Conservation (phyloP, 306 rosid genomes). For the Betula pendula region DNA sequence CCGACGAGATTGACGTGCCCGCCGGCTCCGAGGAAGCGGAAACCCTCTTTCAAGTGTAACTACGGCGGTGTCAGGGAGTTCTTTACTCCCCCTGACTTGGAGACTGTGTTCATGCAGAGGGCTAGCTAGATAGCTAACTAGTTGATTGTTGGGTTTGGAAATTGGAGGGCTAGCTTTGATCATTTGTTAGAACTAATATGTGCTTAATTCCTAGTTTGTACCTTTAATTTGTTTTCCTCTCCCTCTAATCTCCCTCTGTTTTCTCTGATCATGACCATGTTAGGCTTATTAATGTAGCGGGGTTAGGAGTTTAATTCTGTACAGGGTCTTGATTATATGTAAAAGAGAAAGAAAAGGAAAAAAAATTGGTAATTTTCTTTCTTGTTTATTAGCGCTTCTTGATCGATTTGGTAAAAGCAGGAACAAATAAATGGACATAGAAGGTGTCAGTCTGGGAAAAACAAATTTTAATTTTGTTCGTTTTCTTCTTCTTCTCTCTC, state of each 20-base stretch:
- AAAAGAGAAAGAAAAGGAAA: constrained; percentile 1
- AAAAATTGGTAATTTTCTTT: not conserved
- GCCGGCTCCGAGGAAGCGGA: constrained; percentile 78
- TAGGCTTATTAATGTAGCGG: not conserved
- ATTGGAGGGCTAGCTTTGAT: not conserved
- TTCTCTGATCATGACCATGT: not conserved
- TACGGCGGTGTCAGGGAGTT: constrained; percentile 50
- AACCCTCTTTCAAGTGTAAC: constrained; percentile 60
- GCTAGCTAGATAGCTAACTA: constrained; percentile 50
- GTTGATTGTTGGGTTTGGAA: not conserved
- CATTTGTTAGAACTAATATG: not conserved
- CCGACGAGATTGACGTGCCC: constrained; percentile 62
- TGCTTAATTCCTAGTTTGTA: not conserved
- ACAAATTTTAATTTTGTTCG: not conserved
- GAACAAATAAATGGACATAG: too few species aligned
- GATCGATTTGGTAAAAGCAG: too few species aligned
- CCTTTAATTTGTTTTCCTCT: not conserved
- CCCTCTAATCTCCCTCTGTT: not conserved
- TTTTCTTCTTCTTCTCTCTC: too few species aligned
- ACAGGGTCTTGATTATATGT: constrained; percentile 1
- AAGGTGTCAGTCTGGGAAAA: too few species aligned
- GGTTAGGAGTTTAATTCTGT: constrained; percentile 23
- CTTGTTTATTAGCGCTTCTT: not conserved
- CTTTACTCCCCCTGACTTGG: constrained; percentile 81
- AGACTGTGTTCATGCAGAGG: constrained; percentile 66